A percentile compares a stretch with the other conserved stretches of the same genome.
phyloP scores from a whole-genome alignment of 768 basidiomycete species.

The Sarcodon sp. region DNA sequence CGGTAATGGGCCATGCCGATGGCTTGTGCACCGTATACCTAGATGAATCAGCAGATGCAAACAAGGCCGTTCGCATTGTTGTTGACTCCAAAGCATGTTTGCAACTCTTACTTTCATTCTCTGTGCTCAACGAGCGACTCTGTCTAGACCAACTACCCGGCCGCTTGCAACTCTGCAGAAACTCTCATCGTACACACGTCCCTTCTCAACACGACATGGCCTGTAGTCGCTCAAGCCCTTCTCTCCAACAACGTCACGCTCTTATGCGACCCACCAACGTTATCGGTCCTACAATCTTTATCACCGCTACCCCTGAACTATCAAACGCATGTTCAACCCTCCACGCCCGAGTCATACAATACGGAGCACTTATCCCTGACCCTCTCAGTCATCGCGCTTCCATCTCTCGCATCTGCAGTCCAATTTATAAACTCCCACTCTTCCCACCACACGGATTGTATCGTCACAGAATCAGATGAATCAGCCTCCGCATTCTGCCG shows the following conservation, averaged over 20 bases:
- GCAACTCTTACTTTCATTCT: background rate
- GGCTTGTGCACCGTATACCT: conserved; percentile 87
- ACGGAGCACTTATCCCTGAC: conserved; percentile 85
- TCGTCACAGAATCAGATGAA: conserved; percentile 68
- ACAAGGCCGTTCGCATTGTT: conserved; percentile 73
- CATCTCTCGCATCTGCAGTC: conserved; percentile 65
- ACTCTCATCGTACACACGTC: conserved; percentile 78
- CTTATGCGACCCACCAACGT: conserved; percentile 61
- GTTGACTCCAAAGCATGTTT: conserved; percentile 79
- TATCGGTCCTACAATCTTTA: conserved; percentile 37
- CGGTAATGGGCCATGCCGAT: conserved; percentile 99
- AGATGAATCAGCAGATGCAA: conserved; percentile 65
- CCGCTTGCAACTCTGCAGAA: conserved; percentile 91
- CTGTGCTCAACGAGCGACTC: background rate
- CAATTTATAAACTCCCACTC: conserved; percentile 86
- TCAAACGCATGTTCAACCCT: conserved; percentile 32
- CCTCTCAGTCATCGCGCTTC: conserved; percentile 66
- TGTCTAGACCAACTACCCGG: conserved; percentile 78
- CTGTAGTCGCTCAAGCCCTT: conserved; percentile 59
- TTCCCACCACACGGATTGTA: conserved; percentile 91
- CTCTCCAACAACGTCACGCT: conserved; percentile 60
- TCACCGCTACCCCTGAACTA: conserved; percentile 20
- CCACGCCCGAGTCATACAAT: conserved; percentile 54
- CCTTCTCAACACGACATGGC: conserved; percentile 68
- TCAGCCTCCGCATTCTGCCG: conserved; percentile 67